phyloP scores from a whole-genome alignment of 148 eudicot species.

The Silene uniflora region DNA sequence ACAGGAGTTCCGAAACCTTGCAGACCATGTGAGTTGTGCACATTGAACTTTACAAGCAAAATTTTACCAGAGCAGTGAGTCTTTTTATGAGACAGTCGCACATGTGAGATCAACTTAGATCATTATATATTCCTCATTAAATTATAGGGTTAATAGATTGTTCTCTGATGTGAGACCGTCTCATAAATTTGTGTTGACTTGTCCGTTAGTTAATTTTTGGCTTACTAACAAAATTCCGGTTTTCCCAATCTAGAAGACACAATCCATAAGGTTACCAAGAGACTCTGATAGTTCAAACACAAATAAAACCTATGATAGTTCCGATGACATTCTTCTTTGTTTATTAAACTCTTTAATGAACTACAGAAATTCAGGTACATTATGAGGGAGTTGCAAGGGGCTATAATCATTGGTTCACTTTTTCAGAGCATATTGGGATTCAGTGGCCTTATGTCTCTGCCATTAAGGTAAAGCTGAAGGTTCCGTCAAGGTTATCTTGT shows the following conservation, averaged over 20 bases:
- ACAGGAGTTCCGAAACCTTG: conserved; percentile 72
- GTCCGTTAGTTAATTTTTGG: too few relatives aligned
- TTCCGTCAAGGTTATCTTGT: background rate
- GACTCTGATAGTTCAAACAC: too few relatives aligned
- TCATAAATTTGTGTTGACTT: background rate
- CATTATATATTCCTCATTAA: background rate
- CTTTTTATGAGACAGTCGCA: too few relatives aligned
- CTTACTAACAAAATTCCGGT: too few relatives aligned
- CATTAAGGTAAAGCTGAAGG: conserved; percentile 50
- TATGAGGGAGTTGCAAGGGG: conserved; percentile 97
- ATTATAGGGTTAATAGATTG: too few relatives aligned
- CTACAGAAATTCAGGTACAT: conserved; percentile 87
- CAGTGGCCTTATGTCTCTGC: conserved; percentile 77
- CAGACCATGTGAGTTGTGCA: conserved; percentile 67
- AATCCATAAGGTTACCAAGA: too few relatives aligned
- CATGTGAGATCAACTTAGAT: background rate
- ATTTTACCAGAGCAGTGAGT: too few relatives aligned
- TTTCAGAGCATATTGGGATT: conserved; percentile 83
- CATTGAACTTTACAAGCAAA: background rate
- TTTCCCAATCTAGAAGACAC: too few relatives aligned
- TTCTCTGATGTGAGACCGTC: background rate
- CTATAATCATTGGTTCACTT: conserved; percentile 77
- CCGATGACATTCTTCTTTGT: conserved; percentile 12
- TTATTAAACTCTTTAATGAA: conserved; percentile 27
- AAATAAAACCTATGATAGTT: background rate